Evolutionary conservation across 2,329 filamentous ascomycete species (phyloP).

Genomic region (Phaeoacremonium minimum): DNA sequence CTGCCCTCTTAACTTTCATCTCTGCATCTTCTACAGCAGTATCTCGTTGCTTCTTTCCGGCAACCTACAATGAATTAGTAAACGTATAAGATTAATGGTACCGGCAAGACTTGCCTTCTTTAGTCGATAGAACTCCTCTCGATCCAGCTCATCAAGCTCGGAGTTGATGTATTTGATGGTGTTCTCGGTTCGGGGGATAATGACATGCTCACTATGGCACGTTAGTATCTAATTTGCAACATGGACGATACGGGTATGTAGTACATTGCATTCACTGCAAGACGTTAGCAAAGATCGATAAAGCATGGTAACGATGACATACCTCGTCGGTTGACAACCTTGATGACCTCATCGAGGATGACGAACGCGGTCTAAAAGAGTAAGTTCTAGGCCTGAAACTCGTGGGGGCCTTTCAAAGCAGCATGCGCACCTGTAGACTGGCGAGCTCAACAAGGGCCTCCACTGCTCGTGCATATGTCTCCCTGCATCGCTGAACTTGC

Average conservation of each 20-base stretch:
- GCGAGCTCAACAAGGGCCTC: constrained; percentile 94
- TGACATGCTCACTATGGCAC: constrained; percentile 70
- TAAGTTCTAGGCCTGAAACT: too few relatives aligned
- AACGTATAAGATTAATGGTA: not conserved
- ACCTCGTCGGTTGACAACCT: constrained; percentile 96
- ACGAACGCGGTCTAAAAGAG: constrained; percentile 80
- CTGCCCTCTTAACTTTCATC: constrained; percentile 68
- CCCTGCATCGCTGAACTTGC: constrained; percentile 89
- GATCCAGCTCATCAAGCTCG: constrained; percentile 92
- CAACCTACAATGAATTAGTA: constrained; percentile 44
- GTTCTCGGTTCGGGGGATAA: constrained; percentile 96
- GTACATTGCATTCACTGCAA: constrained; percentile 84
- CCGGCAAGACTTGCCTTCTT: constrained; percentile 60
- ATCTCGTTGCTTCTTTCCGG: constrained; percentile 78
- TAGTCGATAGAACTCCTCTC: constrained; percentile 95
- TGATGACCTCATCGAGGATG: constrained; percentile 97
- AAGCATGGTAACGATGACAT: constrained; percentile 22
- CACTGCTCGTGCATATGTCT: constrained; percentile 93
- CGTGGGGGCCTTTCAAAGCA: not conserved
- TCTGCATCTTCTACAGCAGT: constrained; percentile 68
- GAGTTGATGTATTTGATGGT: constrained; percentile 99
- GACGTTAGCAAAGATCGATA: too few relatives aligned
- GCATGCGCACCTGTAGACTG: constrained; percentile 65
- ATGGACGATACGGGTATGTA: too few relatives aligned
- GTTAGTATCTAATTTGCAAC: constrained; percentile 13